Percentiles rank a stretch among this genome's conserved stretches.
Evolutionary conservation across 805 yeast species (phyloP).

Genomic region (Spencermartinsiella europaea): DNA sequence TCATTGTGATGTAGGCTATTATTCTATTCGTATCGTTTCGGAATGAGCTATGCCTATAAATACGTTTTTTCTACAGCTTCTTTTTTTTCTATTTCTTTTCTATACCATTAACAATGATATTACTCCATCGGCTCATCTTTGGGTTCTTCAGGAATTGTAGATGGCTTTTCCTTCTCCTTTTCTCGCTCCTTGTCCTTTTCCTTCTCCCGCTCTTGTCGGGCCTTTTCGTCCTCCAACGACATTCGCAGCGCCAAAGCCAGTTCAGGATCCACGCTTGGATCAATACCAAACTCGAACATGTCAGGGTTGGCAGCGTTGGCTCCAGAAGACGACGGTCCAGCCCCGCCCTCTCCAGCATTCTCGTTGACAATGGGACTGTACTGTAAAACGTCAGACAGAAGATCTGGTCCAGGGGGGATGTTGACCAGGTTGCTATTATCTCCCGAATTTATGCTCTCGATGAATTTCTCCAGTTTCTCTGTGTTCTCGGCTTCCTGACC

Average conservation of each 20-base stretch:
- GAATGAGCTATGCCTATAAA: too few species aligned
- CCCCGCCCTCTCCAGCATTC: conserved; percentile 40
- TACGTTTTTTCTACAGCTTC: too few species aligned
- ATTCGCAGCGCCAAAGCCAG: conserved; percentile 91
- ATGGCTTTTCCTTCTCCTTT: conserved; percentile 5
- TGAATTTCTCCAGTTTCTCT: conserved; percentile 71
- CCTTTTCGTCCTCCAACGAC: conserved; percentile 91
- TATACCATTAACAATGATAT: not conserved
- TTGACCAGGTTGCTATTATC: conserved; percentile 70
- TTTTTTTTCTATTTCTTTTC: too few species aligned
- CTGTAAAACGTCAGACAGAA: conserved; percentile 75
- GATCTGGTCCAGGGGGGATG: conserved; percentile 81
- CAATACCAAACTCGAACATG: conserved; percentile 61
- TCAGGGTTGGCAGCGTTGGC: conserved; percentile 32
- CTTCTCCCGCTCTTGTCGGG: conserved; percentile 69
- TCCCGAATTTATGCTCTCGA: conserved; percentile 60
- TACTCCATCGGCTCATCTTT: not conserved
- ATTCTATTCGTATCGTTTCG: too few species aligned
- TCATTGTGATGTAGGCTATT: not conserved
- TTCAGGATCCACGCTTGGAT: conserved; percentile 94
- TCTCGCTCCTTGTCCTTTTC: conserved; percentile 9
- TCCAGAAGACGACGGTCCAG: conserved; percentile 28
- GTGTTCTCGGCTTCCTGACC: conserved; percentile 84
- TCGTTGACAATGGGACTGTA: conserved; percentile 69
- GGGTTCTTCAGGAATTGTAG: conserved; percentile 10